Conservation (phyloP, 257 asterid genomes). For the Buddleja alternifolia region DNA sequence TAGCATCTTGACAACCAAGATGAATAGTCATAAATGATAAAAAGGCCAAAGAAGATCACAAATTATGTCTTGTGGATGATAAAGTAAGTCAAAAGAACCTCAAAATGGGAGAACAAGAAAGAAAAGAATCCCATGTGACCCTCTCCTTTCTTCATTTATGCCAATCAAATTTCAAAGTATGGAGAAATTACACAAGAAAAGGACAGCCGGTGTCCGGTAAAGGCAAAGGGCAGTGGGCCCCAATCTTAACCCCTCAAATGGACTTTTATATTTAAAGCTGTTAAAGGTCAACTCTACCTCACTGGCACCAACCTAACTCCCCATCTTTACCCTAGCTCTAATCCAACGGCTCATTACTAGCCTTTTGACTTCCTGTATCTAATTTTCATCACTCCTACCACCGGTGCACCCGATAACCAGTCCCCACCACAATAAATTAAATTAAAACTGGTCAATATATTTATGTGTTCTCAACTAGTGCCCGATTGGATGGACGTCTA, state of each 20-base stretch:
- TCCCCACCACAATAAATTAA: slow-evolving; percentile 34
- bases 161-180: slow-evolving; percentile 23
- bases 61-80: background rate
- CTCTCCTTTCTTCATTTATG: slow-evolving; percentile 19
- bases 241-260: slow-evolving; percentile 20
- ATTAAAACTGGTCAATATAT: slow-evolving; percentile 42
- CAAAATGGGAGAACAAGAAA: slow-evolving; percentile 29
- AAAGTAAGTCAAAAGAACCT: slow-evolving; percentile 35
- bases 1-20: slow-evolving; percentile 12
- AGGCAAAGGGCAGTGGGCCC: slow-evolving; percentile 29
- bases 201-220: too few relatives aligned
- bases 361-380: slow-evolving; percentile 46
- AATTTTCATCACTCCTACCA: slow-evolving; percentile 34
- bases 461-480: too few relatives aligned
- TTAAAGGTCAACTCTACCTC: slow-evolving; percentile 50
- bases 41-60: slow-evolving; percentile 20
- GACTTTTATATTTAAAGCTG: slow-evolving; percentile 50
- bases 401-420: slow-evolving; percentile 46
- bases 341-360: slow-evolving; percentile 50
- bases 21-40: background rate
- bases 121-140: slow-evolving; percentile 42
- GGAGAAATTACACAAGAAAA: background rate
- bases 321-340: slow-evolving; percentile 37
- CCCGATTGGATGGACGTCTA: too few relatives aligned
- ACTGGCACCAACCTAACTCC: slow-evolving; percentile 34